A percentile compares a stretch with the other conserved stretches of the same genome.
Evolutionary conservation across 1,284 basidiomycete genomes (phyloP).

Genomic region (Anthracocystis panici-leucophaei): DNA sequence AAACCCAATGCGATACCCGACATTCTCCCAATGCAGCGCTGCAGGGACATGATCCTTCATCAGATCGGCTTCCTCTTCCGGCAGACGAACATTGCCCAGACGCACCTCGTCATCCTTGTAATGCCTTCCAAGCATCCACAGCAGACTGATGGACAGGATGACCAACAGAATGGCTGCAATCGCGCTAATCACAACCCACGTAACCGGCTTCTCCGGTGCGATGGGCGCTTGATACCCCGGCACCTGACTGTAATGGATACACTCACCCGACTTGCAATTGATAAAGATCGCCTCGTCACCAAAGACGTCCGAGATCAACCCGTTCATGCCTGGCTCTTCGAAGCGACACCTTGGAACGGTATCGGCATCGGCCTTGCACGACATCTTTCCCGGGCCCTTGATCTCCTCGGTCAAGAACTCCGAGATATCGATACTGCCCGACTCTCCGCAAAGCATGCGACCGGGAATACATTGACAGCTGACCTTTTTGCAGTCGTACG

Average conservation of each 20-base stretch:
- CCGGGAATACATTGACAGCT: conserved; percentile 91
- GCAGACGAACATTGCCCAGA: conserved; percentile 42
- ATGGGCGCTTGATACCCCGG: conserved; percentile 75
- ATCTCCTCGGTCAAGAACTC: conserved; percentile 92
- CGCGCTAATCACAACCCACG: conserved; percentile 85
- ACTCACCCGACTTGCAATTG: conserved; percentile 89
- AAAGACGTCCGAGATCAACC: conserved; percentile 91
- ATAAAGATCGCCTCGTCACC: conserved; percentile 91
- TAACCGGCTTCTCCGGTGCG: conserved; percentile 44
- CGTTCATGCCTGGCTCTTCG: conserved; percentile 95
- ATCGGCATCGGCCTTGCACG: conserved; percentile 76
- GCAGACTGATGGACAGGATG: conserved; percentile 72
- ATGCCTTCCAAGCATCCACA: conserved; percentile 59
- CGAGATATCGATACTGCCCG: conserved; percentile 95
- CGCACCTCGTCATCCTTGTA: conserved; percentile 54
- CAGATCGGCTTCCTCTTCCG: conserved; percentile 81
- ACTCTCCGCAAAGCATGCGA: conserved; percentile 93
- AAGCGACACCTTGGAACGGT: conserved; percentile 78
- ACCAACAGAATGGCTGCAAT: conserved; percentile 78
- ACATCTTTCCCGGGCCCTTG: conserved; percentile 88
- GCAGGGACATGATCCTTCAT: conserved; percentile 95
- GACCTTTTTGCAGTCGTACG: conserved; percentile 77
- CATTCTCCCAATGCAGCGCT: conserved; percentile 84
- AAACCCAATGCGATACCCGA: conserved; percentile 77
- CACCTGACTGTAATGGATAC: conserved; percentile 90